phyloP scores from a whole-genome alignment of 495 filamentous ascomycete species.

The Pyronema domesticum region DNA sequence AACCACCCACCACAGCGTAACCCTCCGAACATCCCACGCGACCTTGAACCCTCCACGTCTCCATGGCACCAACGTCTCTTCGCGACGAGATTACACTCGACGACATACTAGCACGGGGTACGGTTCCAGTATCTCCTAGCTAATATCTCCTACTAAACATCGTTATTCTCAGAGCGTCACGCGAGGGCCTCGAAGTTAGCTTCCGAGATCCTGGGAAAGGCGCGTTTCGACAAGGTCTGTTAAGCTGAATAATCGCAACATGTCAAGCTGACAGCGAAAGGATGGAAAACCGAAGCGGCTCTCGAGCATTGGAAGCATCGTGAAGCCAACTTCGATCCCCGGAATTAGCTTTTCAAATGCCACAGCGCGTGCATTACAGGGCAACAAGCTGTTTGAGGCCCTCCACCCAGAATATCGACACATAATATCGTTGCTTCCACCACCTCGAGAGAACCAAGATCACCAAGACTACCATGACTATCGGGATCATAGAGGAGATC shows the following conservation, averaged over 20 bases:
- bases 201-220: constrained; percentile 19
- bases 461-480: too few species aligned
- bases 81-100: constrained; percentile 13
- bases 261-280: not conserved
- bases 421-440: too few species aligned
- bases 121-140: not conserved
- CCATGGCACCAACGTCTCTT: too few species aligned
- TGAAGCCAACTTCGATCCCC: constrained; percentile 16
- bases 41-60: too few species aligned
- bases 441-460: too few species aligned
- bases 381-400: constrained; percentile 26
- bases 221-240: constrained; percentile 6
- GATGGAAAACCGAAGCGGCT: too few species aligned
- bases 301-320: too few species aligned
- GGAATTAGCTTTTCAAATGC: constrained; percentile 24
- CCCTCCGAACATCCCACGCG: too few species aligned
- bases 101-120: constrained; percentile 21
- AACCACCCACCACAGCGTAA: too few species aligned
- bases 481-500: too few species aligned
- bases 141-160: not conserved
- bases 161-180: constrained; percentile 11
- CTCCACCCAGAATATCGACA: constrained; percentile 8
- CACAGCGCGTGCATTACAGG: constrained; percentile 21
- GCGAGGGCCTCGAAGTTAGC: constrained; percentile 19
- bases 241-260: not conserved